Evolutionary conservation across 257 asterid genomes (phyloP).

Genomic region (Nicotiana obtusifolia): DNA sequence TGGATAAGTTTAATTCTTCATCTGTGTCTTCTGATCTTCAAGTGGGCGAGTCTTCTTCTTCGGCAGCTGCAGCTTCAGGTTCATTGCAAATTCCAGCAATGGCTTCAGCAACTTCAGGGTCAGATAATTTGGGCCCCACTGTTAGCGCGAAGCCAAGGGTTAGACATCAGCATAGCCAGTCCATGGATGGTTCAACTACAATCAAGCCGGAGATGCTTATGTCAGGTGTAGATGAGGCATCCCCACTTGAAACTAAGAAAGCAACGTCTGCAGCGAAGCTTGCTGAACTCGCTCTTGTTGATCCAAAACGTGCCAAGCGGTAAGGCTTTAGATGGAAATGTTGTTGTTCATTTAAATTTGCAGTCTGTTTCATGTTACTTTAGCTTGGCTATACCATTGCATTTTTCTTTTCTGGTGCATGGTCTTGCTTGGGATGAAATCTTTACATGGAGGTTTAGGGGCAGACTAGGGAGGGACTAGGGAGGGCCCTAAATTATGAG

Average conservation of each 20-base stretch:
- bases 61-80: slow-evolving; percentile 38
- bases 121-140: slow-evolving; percentile 28
- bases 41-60: slow-evolving; percentile 60
- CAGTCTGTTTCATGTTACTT: neutral
- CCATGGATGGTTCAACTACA: slow-evolving; percentile 94
- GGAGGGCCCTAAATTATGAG: neutral
- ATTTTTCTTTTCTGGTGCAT: neutral
- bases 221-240: slow-evolving; percentile 69
- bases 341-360: neutral
- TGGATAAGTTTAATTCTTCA: slow-evolving; percentile 76
- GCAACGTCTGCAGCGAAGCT: slow-evolving; percentile 94
- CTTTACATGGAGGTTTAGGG: neutral
- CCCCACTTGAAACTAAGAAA: slow-evolving; percentile 72
- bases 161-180: slow-evolving; percentile 96
- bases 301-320: slow-evolving; percentile 99
- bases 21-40: slow-evolving; percentile 64
- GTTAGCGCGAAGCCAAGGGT: slow-evolving; percentile 59
- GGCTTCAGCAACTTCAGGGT: slow-evolving; percentile 22
- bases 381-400: neutral
- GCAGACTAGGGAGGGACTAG: neutral
- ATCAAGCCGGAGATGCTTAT: slow-evolving; percentile 83
- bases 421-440: neutral
- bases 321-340: slow-evolving; percentile 19
- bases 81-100: slow-evolving; percentile 32
- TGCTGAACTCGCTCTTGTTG: slow-evolving; percentile 91